Base-by-base conservation (phyloP, 2,329 filamentous ascomycete species). In the Aspergillus arachidicola region DNA sequence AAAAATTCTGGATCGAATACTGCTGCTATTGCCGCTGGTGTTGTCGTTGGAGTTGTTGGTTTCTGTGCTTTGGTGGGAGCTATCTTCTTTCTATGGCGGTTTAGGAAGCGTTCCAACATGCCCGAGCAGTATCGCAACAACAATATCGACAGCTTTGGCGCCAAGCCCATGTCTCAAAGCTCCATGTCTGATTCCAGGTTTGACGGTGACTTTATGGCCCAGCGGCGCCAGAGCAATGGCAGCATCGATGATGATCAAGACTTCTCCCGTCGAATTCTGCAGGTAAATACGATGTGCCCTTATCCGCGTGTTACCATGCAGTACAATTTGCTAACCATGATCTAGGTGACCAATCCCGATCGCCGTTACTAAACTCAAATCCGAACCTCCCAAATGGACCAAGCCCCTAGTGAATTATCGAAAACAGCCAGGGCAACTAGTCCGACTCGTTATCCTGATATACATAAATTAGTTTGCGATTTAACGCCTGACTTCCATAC, bases 171-270 rank as follows among this genome's bases (percentile, higher is more conserved):
- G 84, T 86, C 89, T 65, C 84, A 84, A 65, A 88, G 79, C 34
- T 92, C 91, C 11, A 89, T 92, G 80, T 88, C 88, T 16, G 94
- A 98, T 75, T 89, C 91, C 48, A 88, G 94, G 60, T 87, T 97
- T 62, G 94, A 98, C 69, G 93, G 93, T 9, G 89, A 85, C 61
- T 87, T 93, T 68, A 89, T 96, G 85, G 89, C 90, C 63, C 87
- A 93, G 71, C 86, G 93, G 75, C 88, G 94, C 79, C 86, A 94
- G 82, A 97, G 94, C 80, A 92, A 95, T 73, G 94, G 94, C 70
- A 97, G 94, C 79, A 97, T 98, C 78, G 94, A 94, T 58, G 94
- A 98, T 78, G 96, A 97, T 80, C 89, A 96, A 80, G 94, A 98
- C 78, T 98, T 97, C 82, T 97, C 94, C 66, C 89, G 94, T 81